Percentiles rank a stretch among this genome's conserved stretches.
Evolutionary conservation across 2,329 filamentous ascomycete species (phyloP).

Genomic region (Phaeosphaeria sp.): DNA sequence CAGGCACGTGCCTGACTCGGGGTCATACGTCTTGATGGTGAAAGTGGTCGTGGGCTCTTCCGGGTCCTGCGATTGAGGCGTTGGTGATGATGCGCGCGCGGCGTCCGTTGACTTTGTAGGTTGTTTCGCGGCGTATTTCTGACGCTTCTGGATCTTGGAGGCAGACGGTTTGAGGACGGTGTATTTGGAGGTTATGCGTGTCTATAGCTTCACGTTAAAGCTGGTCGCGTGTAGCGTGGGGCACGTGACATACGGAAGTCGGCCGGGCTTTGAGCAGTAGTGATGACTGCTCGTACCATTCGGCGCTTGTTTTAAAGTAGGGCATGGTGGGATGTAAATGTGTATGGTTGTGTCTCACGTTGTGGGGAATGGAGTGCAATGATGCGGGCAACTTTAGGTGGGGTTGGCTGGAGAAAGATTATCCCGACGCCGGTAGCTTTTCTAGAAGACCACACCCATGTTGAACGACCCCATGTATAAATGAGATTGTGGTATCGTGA

Average conservation of each 20-base stretch:
- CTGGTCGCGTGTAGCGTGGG: conserved; percentile 12
- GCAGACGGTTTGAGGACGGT: conserved; percentile 63
- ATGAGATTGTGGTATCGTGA: not conserved
- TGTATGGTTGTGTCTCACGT: conserved; percentile 5
- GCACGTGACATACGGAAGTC: conserved; percentile 68
- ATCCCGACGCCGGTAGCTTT: conserved; percentile 6
- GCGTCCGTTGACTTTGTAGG: conserved; percentile 32
- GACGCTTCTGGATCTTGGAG: conserved; percentile 42
- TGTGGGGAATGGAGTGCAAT: not conserved
- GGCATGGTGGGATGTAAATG: conserved; percentile 66
- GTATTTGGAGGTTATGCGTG: conserved; percentile 92
- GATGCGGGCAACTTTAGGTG: conserved; percentile 36
- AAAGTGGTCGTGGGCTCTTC: conserved; percentile 64
- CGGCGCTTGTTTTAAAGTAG: conserved; percentile 79
- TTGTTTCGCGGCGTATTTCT: conserved; percentile 39
- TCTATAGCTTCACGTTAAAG: conserved; percentile 60
- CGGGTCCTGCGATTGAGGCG: conserved; percentile 31
- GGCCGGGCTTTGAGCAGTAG: conserved; percentile 87
- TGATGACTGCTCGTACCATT: conserved; percentile 88
- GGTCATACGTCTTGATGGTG: conserved; percentile 88
- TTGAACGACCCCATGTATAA: not conserved
- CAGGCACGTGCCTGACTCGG: conserved; percentile 77
- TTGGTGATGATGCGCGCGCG: conserved; percentile 35
- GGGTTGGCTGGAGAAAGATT: conserved; percentile 27
- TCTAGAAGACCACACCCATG: not conserved